Percentiles rank a stretch among this genome's conserved stretches.
These are phyloP conservation scores for Pyrenophora teres DNA, from an alignment of 2,329 filamentous ascomycete genomes.

Conservation along the genomic window DNA sequence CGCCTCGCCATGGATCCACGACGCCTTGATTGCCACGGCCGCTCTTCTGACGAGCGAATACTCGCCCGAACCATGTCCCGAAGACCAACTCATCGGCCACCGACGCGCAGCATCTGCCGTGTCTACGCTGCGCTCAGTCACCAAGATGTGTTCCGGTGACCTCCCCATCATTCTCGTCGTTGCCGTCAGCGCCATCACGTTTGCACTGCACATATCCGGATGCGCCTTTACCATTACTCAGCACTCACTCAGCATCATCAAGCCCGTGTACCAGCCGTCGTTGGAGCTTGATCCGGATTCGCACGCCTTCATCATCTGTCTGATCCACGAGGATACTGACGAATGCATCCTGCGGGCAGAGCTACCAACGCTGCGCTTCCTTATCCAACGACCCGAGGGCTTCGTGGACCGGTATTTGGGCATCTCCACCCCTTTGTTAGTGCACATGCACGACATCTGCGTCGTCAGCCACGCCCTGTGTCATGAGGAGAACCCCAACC, in stretches of 20 bases:
- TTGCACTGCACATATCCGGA: slow-evolving; percentile 7
- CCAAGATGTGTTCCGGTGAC: not conserved
- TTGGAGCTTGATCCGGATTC: slow-evolving; percentile 1
- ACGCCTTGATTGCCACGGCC: slow-evolving; percentile 9
- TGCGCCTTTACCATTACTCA: slow-evolving; percentile 2
- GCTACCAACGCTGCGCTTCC: slow-evolving; percentile 7
- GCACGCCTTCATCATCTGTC: slow-evolving; percentile 4
- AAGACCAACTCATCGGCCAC: slow-evolving; percentile 5
- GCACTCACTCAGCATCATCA: slow-evolving; percentile 5
- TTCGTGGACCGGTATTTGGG: slow-evolving; percentile 7
- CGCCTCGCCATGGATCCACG: slow-evolving; percentile 1
- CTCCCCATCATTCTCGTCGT: slow-evolving; percentile 3
- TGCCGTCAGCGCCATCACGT: slow-evolving; percentile 9
- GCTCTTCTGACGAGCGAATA: slow-evolving; percentile 9
- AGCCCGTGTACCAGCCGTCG: slow-evolving; percentile 1
- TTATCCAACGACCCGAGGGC: not conserved
- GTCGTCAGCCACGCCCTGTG: slow-evolving; percentile 1
- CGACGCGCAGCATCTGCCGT: slow-evolving; percentile 6
- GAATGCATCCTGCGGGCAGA: slow-evolving; percentile 6
- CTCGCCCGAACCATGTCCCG: not conserved
- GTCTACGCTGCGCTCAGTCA: slow-evolving; percentile 5
- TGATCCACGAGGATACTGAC: slow-evolving; percentile 2
- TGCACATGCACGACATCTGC: slow-evolving; percentile 5
- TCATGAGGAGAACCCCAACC: not conserved
- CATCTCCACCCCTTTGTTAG: slow-evolving; percentile 6